These are phyloP conservation scores for Fusarium sp. DNA, from an alignment of 2,329 filamentous ascomycete genomes.

Conservation along the genomic window DNA sequence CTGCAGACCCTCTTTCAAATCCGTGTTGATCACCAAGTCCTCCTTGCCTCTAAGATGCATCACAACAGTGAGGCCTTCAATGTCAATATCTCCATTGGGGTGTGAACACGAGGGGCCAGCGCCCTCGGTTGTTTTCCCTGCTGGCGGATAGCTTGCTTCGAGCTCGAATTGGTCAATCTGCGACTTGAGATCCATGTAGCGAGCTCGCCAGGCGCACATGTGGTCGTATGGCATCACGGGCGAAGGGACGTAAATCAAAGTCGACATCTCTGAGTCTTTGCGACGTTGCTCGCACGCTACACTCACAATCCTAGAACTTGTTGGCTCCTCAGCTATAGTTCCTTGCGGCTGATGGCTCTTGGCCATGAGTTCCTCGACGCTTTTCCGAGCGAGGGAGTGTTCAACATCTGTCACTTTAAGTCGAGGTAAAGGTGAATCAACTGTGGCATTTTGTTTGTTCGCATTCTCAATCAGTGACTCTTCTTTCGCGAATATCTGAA, in stretches of 20 bases:
- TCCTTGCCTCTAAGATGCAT: constrained; percentile 64
- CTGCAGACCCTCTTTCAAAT: constrained; percentile 55
- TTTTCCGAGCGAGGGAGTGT: constrained; percentile 46
- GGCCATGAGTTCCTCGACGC: constrained; percentile 35
- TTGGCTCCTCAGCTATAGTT: constrained; percentile 12
- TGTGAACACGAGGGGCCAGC: constrained; percentile 40
- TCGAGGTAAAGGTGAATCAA: constrained; percentile 33
- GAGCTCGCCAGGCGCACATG: constrained; percentile 59
- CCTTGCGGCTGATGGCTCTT: constrained; percentile 17
- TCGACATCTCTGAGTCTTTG: constrained; percentile 25
- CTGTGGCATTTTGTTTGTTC: constrained; percentile 5
- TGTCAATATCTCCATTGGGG: constrained; percentile 56
- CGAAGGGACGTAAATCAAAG: constrained; percentile 51
- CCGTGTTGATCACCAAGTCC: constrained; percentile 66
- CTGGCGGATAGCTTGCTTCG: constrained; percentile 51
- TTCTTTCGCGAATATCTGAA: constrained; percentile 12
- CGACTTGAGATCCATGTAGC: constrained; percentile 57
- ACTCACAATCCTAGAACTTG: constrained; percentile 2
- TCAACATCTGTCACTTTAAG: constrained; percentile 50
- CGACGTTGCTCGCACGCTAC: constrained; percentile 17
- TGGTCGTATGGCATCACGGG: constrained; percentile 57
- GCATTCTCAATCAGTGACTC: constrained; percentile 4
- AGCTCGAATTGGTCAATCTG: constrained; percentile 59
- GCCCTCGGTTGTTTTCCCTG: constrained; percentile 32
- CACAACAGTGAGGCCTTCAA: constrained; percentile 65